These are phyloP conservation scores for Mycothermus thermophilus DNA, from an alignment of 495 filamentous ascomycete species.

Conservation along the genomic window DNA sequence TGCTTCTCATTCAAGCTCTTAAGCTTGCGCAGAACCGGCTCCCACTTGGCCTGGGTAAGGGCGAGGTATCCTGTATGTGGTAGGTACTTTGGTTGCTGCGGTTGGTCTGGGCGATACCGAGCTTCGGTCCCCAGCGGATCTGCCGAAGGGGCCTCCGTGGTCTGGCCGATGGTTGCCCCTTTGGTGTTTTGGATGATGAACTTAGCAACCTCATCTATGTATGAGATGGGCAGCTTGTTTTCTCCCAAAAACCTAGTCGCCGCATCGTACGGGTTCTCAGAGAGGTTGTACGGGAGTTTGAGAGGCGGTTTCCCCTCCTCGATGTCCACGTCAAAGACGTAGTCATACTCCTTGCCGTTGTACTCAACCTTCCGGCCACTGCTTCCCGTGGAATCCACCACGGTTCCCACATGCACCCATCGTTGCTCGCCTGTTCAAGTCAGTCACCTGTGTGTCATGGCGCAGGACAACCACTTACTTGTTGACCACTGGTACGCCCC, in stretches of 20 bases:
- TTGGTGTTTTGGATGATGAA: slow-evolving; percentile 86
- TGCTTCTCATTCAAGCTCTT: slow-evolving; percentile 15
- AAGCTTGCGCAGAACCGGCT: slow-evolving; percentile 13
- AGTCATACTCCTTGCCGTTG: slow-evolving; percentile 84
- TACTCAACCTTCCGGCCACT: slow-evolving; percentile 58
- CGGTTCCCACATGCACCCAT: slow-evolving; percentile 85
- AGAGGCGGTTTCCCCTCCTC: slow-evolving; percentile 89
- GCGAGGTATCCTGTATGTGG: slow-evolving; percentile 79
- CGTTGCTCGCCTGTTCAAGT: slow-evolving; percentile 25
- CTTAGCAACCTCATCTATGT: slow-evolving; percentile 84
- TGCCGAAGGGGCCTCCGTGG: slow-evolving; percentile 27
- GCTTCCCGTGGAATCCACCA: slow-evolving; percentile 79
- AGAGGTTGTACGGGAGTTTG: slow-evolving; percentile 85
- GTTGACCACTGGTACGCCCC: slow-evolving; percentile 71
- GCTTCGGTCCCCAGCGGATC: slow-evolving; percentile 71
- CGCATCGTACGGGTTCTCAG: slow-evolving; percentile 84
- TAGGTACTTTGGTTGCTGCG: slow-evolving; percentile 44
- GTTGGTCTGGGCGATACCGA: slow-evolving; percentile 63
- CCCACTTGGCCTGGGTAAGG: slow-evolving; percentile 37
- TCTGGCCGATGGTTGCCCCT: slow-evolving; percentile 60
- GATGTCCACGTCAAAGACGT: slow-evolving; percentile 96
- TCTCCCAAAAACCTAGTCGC: slow-evolving; percentile 83
- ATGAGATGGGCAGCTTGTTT: slow-evolving; percentile 80
- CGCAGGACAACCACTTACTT: slow-evolving; percentile 14
- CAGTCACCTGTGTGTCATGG: no score